phyloP scores from a whole-genome alignment of 805 yeast species.

The Torulaspora indica region DNA sequence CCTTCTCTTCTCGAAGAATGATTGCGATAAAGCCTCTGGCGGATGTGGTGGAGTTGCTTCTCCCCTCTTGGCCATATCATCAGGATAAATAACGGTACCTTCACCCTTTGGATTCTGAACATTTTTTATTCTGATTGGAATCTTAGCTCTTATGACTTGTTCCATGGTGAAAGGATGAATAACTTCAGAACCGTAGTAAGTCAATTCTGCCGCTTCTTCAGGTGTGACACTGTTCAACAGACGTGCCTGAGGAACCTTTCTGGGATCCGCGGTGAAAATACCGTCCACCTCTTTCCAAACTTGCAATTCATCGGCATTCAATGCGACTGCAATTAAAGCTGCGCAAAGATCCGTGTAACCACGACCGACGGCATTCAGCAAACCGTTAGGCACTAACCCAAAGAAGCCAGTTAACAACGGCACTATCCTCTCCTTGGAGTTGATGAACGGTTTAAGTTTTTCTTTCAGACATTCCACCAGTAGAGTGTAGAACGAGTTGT shows the following conservation, averaged over 20 bases:
- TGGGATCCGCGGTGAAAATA: conserved; percentile 96
- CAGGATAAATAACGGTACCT: conserved; percentile 94
- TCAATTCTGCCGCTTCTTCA: conserved; percentile 96
- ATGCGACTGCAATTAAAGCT: conserved; percentile 90
- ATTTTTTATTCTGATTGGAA: conserved; percentile 94
- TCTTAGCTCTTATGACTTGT: conserved; percentile 92
- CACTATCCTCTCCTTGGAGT: conserved; percentile 41
- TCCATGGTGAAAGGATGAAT: conserved; percentile 99
- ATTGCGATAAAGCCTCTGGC: conserved; percentile 59
- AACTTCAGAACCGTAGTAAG: conserved; percentile 96
- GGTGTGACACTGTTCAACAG: conserved; percentile 86
- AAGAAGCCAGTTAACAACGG: conserved; percentile 97
- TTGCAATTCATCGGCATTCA: conserved; percentile 88
- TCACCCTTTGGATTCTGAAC: conserved; percentile 90
- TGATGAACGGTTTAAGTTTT: conserved; percentile 42
- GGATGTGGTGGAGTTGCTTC: conserved; percentile 94
- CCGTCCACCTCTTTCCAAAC: conserved; percentile 99
- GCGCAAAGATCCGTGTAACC: conserved; percentile 98
- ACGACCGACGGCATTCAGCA: conserved; percentile 88
- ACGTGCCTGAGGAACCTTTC: conserved; percentile 88
- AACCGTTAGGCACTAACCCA: conserved; percentile 94
- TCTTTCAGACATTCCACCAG: conserved; percentile 51
- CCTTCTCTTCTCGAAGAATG: conserved; percentile 43
- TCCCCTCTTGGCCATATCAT: conserved; percentile 77
- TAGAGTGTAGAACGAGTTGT: conserved; percentile 56